Evolutionary conservation across 495 filamentous ascomycete species (phyloP), one percentile per base, ranked within the genome.

Genomic region (Penicillium argentinense): DNA sequence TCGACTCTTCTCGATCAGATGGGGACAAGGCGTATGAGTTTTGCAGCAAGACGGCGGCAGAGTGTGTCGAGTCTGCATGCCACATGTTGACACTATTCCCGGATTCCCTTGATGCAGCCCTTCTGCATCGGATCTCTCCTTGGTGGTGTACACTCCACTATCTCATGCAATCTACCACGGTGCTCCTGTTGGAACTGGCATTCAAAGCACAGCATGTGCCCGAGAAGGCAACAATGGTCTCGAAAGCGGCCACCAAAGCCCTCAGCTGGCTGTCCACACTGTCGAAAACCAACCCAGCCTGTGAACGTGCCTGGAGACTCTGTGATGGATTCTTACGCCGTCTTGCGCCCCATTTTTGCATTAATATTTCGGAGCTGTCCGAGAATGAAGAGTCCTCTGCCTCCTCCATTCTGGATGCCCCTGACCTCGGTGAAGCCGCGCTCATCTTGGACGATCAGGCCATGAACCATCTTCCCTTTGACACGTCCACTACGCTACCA

Each of bases 81-180:
- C 67, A 73, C 25, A 74, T 79, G 47, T 58, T 85, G 5, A 67
- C 61, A 1, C 61, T 84, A 11, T 63, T 87, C n/a, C 76, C 73
- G n/a, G 66, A 76, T 36, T 53, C 59, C 9, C 57, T 63, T 9
- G 65, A 68, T 11, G 58, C 56, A 11, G 49, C 50, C n/a, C 42
- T 68, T 1, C 59, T 85, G 3, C 75, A 82, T 52, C 65, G 66
- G 12, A 69, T 72, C 17, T 68, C 72, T 2, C 78, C 80, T 16
- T 87, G 82, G 81, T 87, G 83, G 83, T 78, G 71, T 42, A 68
- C 77, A 5, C 58, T 85, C 1, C 83, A 86, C 57, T 80, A 81
- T 33, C 57, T 86, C 12, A 83, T 82, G 67, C 80, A 84, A 61
- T 77, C 82, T 12, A 68, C 76, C 0, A 75, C 73, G 0, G 71